Evolutionary conservation across 2,329 filamentous ascomycete genomes (phyloP).

Genomic region (Paracoccidioides lutzii): DNA sequence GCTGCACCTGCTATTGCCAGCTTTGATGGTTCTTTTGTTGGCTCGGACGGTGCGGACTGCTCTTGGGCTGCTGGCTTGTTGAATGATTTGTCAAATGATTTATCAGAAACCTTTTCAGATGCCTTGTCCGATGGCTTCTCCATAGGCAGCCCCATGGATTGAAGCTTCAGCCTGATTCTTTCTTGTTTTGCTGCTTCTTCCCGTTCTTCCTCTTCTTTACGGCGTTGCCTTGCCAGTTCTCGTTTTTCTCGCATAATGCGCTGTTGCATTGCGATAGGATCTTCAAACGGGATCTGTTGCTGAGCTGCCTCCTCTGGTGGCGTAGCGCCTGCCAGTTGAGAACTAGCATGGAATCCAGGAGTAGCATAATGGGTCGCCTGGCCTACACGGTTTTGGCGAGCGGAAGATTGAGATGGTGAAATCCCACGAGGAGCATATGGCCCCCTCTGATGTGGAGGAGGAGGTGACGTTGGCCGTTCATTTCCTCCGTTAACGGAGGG

Average conservation of each 20-base stretch:
- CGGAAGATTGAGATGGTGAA: slow-evolving; percentile 18
- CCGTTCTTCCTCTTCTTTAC: slow-evolving; percentile 41
- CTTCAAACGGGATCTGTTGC: slow-evolving; percentile 20
- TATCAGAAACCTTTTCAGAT: slow-evolving; percentile 8
- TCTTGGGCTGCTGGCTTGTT: slow-evolving; percentile 6
- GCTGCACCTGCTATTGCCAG: slow-evolving; percentile 18
- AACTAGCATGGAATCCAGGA: slow-evolving; percentile 11
- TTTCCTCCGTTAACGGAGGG: slow-evolving; percentile 25
- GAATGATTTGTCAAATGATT: neutral
- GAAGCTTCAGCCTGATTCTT: slow-evolving; percentile 44
- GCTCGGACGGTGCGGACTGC: slow-evolving; percentile 9
- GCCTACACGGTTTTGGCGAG: slow-evolving; percentile 19
- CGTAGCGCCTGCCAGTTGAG: slow-evolving; percentile 10
- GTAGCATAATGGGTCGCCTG: slow-evolving; percentile 19
- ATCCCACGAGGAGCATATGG: slow-evolving; percentile 11
- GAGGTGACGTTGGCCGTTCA: slow-evolving; percentile 21
- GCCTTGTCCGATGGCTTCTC: slow-evolving; percentile 21
- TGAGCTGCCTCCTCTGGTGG: slow-evolving; percentile 9
- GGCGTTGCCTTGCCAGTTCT: slow-evolving; percentile 42
- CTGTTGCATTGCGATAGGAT: slow-evolving; percentile 42
- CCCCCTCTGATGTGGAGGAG: slow-evolving; percentile 14
- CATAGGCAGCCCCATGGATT: slow-evolving; percentile 36
- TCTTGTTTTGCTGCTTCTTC: slow-evolving; percentile 47
- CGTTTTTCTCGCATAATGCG: slow-evolving; percentile 49
- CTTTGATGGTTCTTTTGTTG: slow-evolving; percentile 11